Conservation (phyloP, 371 early-diverging fungal genomes). For the Smittium mucronatum region DNA sequence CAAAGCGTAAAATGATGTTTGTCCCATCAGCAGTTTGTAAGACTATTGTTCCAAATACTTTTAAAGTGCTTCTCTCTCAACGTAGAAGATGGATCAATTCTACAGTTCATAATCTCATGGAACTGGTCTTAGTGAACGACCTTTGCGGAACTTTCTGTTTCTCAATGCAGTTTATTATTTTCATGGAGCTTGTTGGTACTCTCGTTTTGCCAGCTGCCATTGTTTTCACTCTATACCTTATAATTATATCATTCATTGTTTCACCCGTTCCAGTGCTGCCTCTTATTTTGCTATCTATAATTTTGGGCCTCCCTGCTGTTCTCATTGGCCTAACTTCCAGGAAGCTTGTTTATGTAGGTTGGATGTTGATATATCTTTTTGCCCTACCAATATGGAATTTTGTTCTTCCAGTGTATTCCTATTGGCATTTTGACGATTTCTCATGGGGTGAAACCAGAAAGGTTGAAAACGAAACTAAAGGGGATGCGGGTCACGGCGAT, state of each 20-base stretch:
- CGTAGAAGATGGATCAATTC: constrained; percentile 97
- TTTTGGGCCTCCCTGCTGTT: constrained; percentile 71
- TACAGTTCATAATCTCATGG: constrained; percentile 89
- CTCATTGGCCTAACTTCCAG: constrained; percentile 70
- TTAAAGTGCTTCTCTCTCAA: constrained; percentile 88
- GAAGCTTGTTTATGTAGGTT: constrained; percentile 87
- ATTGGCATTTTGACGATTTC: constrained; percentile 96
- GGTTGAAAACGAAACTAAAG: constrained; percentile 62
- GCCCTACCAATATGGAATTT: constrained; percentile 71
- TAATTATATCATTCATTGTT: constrained; percentile 47
- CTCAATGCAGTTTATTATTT: constrained; percentile 94
- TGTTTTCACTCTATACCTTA: constrained; percentile 63
- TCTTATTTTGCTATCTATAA: constrained; percentile 47
- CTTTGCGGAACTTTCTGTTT: constrained; percentile 95
- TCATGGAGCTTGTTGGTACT: constrained; percentile 88
- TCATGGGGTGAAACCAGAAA: constrained; percentile 95
- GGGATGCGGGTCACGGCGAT: constrained; percentile 59
- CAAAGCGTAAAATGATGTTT: constrained; percentile 92
- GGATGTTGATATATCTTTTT: constrained; percentile 85
- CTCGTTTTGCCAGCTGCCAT: constrained; percentile 85
- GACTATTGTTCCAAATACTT: constrained; percentile 95
- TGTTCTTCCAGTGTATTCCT: constrained; percentile 64
- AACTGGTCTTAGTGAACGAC: constrained; percentile 69
- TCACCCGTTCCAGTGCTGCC: constrained; percentile 45
- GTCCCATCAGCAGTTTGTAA: constrained; percentile 89